These are phyloP conservation scores for Zymoseptoria pseudotritici DNA, from an alignment of 2,329 filamentous ascomycete species.

Conservation along the genomic window DNA sequence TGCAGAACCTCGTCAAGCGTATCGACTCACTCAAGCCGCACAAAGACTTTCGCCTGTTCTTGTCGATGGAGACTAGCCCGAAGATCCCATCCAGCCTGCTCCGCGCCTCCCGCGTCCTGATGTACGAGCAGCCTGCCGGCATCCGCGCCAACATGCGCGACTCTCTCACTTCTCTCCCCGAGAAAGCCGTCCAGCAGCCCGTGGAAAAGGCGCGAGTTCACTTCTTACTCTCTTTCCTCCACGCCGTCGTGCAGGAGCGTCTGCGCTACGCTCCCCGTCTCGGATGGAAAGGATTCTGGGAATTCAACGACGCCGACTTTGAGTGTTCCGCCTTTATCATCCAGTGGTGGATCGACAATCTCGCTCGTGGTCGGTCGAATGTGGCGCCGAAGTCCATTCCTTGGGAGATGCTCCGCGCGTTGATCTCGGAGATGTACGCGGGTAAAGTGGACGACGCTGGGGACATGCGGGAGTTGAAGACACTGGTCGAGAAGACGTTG, in stretches of 20 bases:
- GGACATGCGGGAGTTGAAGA: slow-evolving; percentile 67
- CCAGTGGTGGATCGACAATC: slow-evolving; percentile 83
- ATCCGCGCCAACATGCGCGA: slow-evolving; percentile 98
- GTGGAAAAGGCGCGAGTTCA: slow-evolving; percentile 89
- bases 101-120: slow-evolving; percentile 84
- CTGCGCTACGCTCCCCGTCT: slow-evolving; percentile 87
- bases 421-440: slow-evolving; percentile 91
- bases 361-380: slow-evolving; percentile 80
- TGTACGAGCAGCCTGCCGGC: slow-evolving; percentile 97
- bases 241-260: slow-evolving; percentile 91
- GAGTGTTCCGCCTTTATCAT: slow-evolving; percentile 96
- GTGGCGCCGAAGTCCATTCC: slow-evolving; percentile 89
- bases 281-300: slow-evolving; percentile 99
- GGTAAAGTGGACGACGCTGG: slow-evolving; percentile 91
- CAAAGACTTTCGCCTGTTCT: slow-evolving; percentile 84
- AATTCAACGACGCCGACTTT: slow-evolving; percentile 99
- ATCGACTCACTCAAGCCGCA: slow-evolving; percentile 94
- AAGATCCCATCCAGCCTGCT: slow-evolving; percentile 97
- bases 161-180: slow-evolving; percentile 65
- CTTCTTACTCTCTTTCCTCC: slow-evolving; percentile 83
- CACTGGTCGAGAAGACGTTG: slow-evolving; percentile 69
- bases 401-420: slow-evolving; percentile 88
- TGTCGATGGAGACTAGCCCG: slow-evolving; percentile 94
- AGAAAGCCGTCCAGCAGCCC: slow-evolving; percentile 62
- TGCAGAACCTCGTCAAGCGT: slow-evolving; percentile 94